Evolutionary conservation across 345 rosid species (phyloP), one percentile per base, ranked within the genome.

Genomic region (Moricandia moricandioides): DNA sequence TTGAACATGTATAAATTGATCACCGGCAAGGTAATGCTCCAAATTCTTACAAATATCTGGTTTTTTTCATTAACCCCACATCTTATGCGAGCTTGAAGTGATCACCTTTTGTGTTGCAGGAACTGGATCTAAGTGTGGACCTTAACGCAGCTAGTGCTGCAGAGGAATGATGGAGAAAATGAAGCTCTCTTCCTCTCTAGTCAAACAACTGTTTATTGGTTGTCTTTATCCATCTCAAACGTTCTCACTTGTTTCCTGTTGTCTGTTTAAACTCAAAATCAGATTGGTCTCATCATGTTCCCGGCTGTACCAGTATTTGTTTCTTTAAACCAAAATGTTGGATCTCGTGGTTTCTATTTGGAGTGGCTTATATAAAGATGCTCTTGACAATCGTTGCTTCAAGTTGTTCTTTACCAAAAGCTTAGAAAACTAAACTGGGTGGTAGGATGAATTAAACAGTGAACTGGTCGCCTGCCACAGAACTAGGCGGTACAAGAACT

Each of bases 101-200:
- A 71, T 34, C 27, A 0, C 40, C 4, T 39, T 49, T 27, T 4
- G 14, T 51, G 60, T 71, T 52, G 40, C 84, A 95, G 99, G 92
- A 64, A 52, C 68, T 91, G 71, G 97, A 95, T 81, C 89, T 92
- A 11, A 87, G 88, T 17, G 99, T 92, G 85, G 97, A 92, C 82
- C 79, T 92, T 56, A 92, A 89, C 63, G 97, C 93, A 43, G 99
- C 97, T 54, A 90, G 96, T 80, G 97, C 99, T 40, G 96, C 99
- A 0, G 97, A 89, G 69, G 97, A 92, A 67, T 89, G 83, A 91
- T 67, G 74, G 74, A 58, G 8, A 60, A 6, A 29, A 35, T 31
- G 2, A n/a, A 29, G 54, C 63, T 11, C 27, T 54, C 40, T 56
- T 29, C 40, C 47, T 27, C 35, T 59, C 27, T 34, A 40, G 12